Percentiles rank a stretch among this genome's conserved stretches.
These are phyloP conservation scores for Lentinula novae-zelandiae DNA, from an alignment of 1,284 basidiomycete species.

Conservation along the genomic window DNA sequence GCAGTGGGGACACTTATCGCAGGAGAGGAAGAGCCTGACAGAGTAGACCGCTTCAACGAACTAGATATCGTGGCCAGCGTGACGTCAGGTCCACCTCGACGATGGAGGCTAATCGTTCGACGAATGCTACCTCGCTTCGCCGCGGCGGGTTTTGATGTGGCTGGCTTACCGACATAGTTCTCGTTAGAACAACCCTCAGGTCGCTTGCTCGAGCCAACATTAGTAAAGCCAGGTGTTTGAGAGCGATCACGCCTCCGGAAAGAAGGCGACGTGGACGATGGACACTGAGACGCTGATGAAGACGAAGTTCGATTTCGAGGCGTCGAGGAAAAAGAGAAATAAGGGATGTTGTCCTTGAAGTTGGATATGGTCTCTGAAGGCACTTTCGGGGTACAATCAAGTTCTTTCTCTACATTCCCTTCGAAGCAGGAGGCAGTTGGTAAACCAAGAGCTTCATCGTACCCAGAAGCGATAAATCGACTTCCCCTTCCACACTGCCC, in stretches of 20 bases:
- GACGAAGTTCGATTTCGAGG: background rate
- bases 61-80: background rate
- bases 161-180: background rate
- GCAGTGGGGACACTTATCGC: background rate
- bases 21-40: background rate
- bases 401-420: background rate
- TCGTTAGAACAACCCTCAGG: background rate
- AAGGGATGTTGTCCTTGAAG: background rate
- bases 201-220: background rate
- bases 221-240: background rate
- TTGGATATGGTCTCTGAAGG: background rate
- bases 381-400: background rate
- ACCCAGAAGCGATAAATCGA: background rate
- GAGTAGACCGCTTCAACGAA: background rate
- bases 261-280: background rate
- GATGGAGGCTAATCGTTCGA: background rate
- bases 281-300: background rate
- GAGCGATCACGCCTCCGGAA: background rate
- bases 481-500: background rate
- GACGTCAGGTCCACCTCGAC: background rate
- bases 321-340: background rate
- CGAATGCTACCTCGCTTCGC: background rate
- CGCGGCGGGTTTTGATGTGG: background rate
- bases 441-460: background rate
- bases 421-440: background rate